phyloP scores from a whole-genome alignment of 2,329 filamentous ascomycete species.

The Xylogone sp. region DNA sequence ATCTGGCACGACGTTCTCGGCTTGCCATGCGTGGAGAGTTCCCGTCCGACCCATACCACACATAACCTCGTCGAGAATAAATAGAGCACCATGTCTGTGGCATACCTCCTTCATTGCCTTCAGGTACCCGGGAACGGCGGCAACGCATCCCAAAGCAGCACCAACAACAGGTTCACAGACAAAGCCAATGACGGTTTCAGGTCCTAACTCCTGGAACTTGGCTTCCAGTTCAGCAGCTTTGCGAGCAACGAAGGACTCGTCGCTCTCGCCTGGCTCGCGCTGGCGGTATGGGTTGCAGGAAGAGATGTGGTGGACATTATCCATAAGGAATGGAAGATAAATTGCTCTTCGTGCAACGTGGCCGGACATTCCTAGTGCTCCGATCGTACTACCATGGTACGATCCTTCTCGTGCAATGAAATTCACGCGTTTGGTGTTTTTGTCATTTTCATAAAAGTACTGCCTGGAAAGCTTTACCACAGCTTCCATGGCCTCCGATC shows the following conservation, averaged over 20 bases:
- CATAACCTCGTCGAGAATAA: constrained; percentile 78
- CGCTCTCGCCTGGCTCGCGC: constrained; percentile 43
- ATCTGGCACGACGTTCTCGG: constrained; percentile 53
- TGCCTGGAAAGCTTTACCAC: constrained; percentile 65
- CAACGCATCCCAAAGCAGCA: constrained; percentile 66
- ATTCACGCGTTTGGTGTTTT: constrained; percentile 41
- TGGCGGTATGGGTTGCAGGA: constrained; percentile 63
- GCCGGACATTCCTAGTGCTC: constrained; percentile 55
- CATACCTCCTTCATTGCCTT: constrained; percentile 65
- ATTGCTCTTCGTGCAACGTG: constrained; percentile 54
- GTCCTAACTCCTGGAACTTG: constrained; percentile 57
- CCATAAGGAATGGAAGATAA: constrained; percentile 53
- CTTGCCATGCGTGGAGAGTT: constrained; percentile 52
- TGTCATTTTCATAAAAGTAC: constrained; percentile 55
- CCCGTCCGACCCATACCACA: constrained; percentile 51
- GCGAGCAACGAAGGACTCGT: constrained; percentile 50
- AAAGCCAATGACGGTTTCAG: constrained; percentile 62
- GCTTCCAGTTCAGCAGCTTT: constrained; percentile 59
- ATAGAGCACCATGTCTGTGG: constrained; percentile 64
- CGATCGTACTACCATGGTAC: constrained; percentile 69
- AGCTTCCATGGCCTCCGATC: constrained; percentile 67
- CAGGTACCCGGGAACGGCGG: constrained; percentile 65
- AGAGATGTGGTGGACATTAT: constrained; percentile 53
- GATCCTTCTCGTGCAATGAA: constrained; percentile 64
- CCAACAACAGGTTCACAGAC: constrained; percentile 66